Base-by-base conservation (phyloP, 139 green algal species). In the Micromonas pusilla region DNA sequence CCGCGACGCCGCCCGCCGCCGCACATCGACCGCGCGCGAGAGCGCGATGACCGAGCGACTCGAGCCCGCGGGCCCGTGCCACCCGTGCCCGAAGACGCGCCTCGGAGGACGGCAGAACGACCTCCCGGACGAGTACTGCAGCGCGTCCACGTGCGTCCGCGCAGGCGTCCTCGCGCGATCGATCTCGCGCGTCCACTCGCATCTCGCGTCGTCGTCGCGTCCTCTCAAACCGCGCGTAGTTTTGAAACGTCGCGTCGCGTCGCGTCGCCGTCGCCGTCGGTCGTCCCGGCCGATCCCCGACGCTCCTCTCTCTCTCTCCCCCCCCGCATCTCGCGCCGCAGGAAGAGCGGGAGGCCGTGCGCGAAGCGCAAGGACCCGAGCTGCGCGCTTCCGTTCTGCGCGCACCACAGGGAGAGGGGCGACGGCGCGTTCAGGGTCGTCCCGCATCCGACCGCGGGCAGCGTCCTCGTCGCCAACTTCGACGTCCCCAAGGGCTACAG, bases 401-500 rank as follows among this genome's bases (percentile, higher is more conserved):
- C 0, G 57, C 21, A 34, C 21, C 70, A 80, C 57, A 62, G 28
- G 9, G n/a, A 28, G 60, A 60, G 31, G 25, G 79, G 79, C n/a
- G 79, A 83, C 72, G 63, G 53, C 5, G 72, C 79, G 33, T 39
- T 83, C 33, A 20, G n/a, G 19, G 45, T 45, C 16, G 16, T 74
- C 13, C 45, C 67, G 30, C 79, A 83, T 66, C 21, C 38, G 6
- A 6, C 28, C 28, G 25, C 53, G 1, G 79, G 79, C 21, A 75
- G 68, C 19, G 76, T 80, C 19, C 30, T 79, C 4, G 62, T 83
- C 28, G 79, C 79, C 16, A 76, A 25, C 1, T 28, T 23, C 28
- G 79, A 83, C 57, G 26, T 83, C 9, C 79, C 79, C 1, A 66
- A 67, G 37, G 72, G 72, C 4, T 83, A 83, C 64, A 74, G 60